Conservation (phyloP, 768 basidiomycete genomes). For the Leccinellum luteum region DNA sequence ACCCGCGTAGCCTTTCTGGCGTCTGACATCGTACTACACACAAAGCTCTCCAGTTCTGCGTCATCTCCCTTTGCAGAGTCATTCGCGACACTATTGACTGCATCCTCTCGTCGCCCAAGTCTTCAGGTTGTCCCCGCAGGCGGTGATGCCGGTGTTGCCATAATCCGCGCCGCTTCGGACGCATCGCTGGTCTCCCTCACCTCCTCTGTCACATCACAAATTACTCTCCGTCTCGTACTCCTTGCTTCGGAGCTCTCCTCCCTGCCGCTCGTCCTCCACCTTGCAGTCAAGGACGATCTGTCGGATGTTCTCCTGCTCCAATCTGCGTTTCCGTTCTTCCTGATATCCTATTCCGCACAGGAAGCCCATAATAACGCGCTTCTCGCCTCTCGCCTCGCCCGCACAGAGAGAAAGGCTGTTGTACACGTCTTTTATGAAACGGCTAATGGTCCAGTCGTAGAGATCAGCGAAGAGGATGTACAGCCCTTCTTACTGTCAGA, state of each 20-base stretch:
- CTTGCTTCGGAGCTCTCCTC: constrained; percentile 67
- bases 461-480: constrained; percentile 58
- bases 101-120: constrained; percentile 39
- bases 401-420: constrained; percentile 68
- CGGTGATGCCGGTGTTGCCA: constrained; percentile 59
- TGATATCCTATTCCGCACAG: constrained; percentile 74
- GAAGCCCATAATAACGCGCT: constrained; percentile 90
- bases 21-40: constrained; percentile 65
- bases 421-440: constrained; percentile 75
- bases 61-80: constrained; percentile 38
- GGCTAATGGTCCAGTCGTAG: constrained; percentile 39
- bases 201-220: constrained; percentile 47
- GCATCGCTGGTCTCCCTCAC: constrained; percentile 57
- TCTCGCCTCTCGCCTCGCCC: constrained; percentile 79
- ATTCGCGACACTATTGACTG: constrained; percentile 32
- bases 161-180: constrained; percentile 46
- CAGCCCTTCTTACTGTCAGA: constrained; percentile 57
- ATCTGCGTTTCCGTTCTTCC: constrained; percentile 55
- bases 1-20: constrained; percentile 70
- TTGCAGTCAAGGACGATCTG: constrained; percentile 64
- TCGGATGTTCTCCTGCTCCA: constrained; percentile 75
- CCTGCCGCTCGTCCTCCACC: constrained; percentile 67
- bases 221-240: constrained; percentile 59
- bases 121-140: constrained; percentile 54
- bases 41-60: constrained; percentile 44